Evolutionary conservation across 2,329 filamentous ascomycete species (phyloP), one percentile per base, ranked within the genome.

Genomic region (Clarireedia hainanense): DNA sequence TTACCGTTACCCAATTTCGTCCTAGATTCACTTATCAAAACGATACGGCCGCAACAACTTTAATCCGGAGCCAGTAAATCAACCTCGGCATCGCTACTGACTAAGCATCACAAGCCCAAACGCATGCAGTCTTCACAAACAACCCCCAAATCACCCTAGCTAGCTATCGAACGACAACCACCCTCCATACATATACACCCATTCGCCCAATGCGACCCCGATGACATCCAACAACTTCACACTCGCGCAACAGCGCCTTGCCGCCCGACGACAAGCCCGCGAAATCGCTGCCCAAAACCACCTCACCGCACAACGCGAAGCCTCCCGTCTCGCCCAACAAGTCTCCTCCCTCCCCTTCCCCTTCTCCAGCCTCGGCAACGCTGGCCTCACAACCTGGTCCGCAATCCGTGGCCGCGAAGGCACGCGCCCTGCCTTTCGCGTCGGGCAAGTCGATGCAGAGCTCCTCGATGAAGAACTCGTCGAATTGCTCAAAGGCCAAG

Each of bases 391-490:
- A 39, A 73, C 82, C 54, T 95, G 88, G 89, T 82, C 91, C 67
- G 74, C 79, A 4, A 74, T 92, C 43, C 82, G 81, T 40, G 85
- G 86, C 5, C 83, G 88, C 58, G 85, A 91, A 67, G 89, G 90
- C 46, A 92, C 88, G 24, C 78, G 84, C 15, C 92, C 94, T 5
- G 86, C 89, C 10, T 96, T 96, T 70, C 85, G 94, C 53, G 94
- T 99, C 27, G 91, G 92, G 27, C 94, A 99, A 73, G 89, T 97
- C 45, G 94, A 99, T 71, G 91, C 94, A 39, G 94, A 97, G 71
- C 77, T 99, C 50, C 79, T 99, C 17, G 94, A 99, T 71, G 90
- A 96, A 68, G 94, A 97, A 74, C 78, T 99, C 47, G 77, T 97
- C 24, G 81, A 83, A n/a, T 78, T 97, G 61, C 76, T 99, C 57